Percentiles rank a stretch among this genome's conserved stretches.
These are phyloP conservation scores for Sporothrix euskadiensis DNA, from an alignment of 2,329 filamentous ascomycete genomes.

Conservation along the genomic window DNA sequence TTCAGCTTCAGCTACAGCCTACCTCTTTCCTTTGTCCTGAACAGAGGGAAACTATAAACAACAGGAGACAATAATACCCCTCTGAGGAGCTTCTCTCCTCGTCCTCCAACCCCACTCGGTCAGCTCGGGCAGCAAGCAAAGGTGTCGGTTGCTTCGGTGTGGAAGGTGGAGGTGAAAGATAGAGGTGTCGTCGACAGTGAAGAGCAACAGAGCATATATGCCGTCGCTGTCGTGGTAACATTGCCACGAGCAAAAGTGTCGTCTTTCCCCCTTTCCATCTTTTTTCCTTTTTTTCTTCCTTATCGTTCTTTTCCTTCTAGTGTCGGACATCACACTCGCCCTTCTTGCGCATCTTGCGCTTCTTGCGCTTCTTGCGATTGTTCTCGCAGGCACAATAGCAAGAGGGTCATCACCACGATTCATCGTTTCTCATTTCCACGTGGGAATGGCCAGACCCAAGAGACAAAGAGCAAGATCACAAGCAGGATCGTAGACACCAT, in stretches of 20 bases:
- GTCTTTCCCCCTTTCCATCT: background rate
- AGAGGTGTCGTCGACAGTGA: background rate
- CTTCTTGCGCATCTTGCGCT: constrained; percentile 5
- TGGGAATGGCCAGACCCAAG: background rate
- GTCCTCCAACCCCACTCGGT: background rate
- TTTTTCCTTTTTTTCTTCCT: background rate
- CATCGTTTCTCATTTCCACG: background rate
- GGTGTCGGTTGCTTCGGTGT: background rate
- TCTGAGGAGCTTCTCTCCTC: background rate
- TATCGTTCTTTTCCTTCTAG: background rate
- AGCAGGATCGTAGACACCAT: background rate
- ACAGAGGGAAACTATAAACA: background rate
- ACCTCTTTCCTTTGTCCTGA: background rate
- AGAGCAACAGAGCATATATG: background rate
- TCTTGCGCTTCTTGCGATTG: constrained; percentile 3
- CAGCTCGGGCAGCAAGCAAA: background rate
- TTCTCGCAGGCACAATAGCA: constrained; percentile 1
- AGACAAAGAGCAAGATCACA: background rate
- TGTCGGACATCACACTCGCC: background rate
- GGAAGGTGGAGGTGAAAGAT: background rate
- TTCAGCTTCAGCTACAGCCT: too few species aligned
- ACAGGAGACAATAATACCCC: background rate
- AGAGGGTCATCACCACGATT: background rate
- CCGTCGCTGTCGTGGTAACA: background rate
- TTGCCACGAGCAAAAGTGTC: background rate